Base-by-base conservation (phyloP, 192 early-diverging fungal species). In the Lobosporangium transversale region DNA sequence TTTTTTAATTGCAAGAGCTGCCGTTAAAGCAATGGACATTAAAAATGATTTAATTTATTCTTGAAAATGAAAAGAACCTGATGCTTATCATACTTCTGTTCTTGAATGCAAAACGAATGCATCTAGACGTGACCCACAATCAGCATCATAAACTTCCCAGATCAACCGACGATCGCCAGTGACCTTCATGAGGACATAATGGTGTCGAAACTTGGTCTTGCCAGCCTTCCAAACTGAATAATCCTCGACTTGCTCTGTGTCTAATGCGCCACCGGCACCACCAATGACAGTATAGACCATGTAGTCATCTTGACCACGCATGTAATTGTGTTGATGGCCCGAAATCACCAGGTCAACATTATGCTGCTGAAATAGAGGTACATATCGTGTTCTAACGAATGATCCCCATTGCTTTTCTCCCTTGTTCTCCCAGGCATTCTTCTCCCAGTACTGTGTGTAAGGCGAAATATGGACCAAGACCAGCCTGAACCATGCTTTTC, bases 311-410 rank as follows among this genome's bases (percentile, higher is more conserved):
- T 83, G 66, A 11, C 83, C 84, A 17, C 91, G 80, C 80, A 90
- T 86, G 60, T 93, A 93, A 60, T 93, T 93, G 65, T 93, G 91
- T 60, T 93, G 91, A 57, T 93, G 91, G 4, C 91, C 91, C 5
- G 90, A 91, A 20, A 93, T 87, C 7, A 93, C 89, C 33, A 93
- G 59, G 61, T 93, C 91, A 2, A 93, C 90, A n/a, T 79, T 71
- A 53, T 89, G 58, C 29, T 84, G 54, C 45, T 88, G 84, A 68
- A 93, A 93, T 36, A 91, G 53, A 10, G 84, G 81, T 11, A 89
- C 90, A 58, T 86, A 93, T 21, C 89, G 84, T 3, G 86, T 62
- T 27, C 87, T 79, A 0, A 93, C 74, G 71, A 91, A 90, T 27
- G 85, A 80, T 11, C 89, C 89, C 91, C 91, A 93, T 54, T 90